Evolutionary conservation across 2,329 filamentous ascomycete genomes (phyloP).

Genomic region (Fusarium floridanum): DNA sequence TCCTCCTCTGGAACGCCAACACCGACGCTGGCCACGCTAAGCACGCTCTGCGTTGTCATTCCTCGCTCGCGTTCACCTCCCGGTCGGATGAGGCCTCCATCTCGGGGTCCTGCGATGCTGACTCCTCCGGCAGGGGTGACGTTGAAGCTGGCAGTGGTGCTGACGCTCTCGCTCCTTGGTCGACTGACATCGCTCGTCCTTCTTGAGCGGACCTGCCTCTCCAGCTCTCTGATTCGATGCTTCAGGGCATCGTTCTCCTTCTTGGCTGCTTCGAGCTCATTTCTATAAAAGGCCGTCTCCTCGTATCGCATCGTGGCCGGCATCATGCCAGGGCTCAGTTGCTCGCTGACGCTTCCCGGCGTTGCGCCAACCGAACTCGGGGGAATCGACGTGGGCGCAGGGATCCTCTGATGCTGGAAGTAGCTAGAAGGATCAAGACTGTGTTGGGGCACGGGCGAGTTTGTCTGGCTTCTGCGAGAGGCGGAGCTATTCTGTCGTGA

Average conservation of each 20-base stretch:
- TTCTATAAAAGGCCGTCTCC: slow-evolving; percentile 70
- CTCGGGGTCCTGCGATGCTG: slow-evolving; percentile 61
- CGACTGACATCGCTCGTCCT: slow-evolving; percentile 62
- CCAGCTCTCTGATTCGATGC: slow-evolving; percentile 71
- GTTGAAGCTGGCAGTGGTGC: slow-evolving; percentile 65
- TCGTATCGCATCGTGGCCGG: slow-evolving; percentile 72
- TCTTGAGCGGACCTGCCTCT: slow-evolving; percentile 65
- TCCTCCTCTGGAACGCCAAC: slow-evolving; percentile 72
- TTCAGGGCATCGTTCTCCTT: slow-evolving; percentile 74
- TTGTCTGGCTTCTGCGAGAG: slow-evolving; percentile 65
- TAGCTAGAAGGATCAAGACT: slow-evolving; percentile 60
- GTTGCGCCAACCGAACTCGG: slow-evolving; percentile 58
- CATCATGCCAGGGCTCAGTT: slow-evolving; percentile 67
- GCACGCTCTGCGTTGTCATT: slow-evolving; percentile 56
- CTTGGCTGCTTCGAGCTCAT: slow-evolving; percentile 72
- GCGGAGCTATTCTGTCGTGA: slow-evolving; percentile 68
- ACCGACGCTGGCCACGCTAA: slow-evolving; percentile 62
- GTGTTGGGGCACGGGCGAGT: slow-evolving; percentile 62
- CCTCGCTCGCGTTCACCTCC: slow-evolving; percentile 57
- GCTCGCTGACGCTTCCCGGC: slow-evolving; percentile 54
- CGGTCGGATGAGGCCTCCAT: slow-evolving; percentile 47
- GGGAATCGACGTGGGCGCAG: slow-evolving; percentile 50
- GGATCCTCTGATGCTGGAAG: slow-evolving; percentile 62
- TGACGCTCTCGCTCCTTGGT: slow-evolving; percentile 65
- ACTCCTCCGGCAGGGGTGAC: slow-evolving; percentile 54